Evolutionary conservation across 306 rosid genomes (phyloP), one percentile per base, ranked within the genome.

Genomic region (Purshia tridentata): DNA sequence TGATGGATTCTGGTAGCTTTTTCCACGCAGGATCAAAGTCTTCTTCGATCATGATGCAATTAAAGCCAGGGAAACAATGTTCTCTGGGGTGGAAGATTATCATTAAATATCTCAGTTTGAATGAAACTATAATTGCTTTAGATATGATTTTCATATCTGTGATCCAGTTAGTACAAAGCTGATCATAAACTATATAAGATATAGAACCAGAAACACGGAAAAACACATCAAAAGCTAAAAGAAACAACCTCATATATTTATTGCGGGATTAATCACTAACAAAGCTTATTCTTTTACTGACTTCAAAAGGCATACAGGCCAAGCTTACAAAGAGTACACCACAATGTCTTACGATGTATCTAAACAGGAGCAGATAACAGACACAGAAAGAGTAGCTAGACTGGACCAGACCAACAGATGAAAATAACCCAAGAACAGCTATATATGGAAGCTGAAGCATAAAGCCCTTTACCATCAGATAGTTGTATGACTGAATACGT

Each of bases 251-350:
- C 35, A 29, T 14, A 60, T 60, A 60, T 35, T 60, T 37, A 60
- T 14, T 35, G 45, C 12, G 15, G 19, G 20, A 9, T 12, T 59
- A 59, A 59, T 59, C 15, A 10, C 48, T 62, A 62, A 22, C 16
- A 9, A 44, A 44, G 47, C 47, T 44, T 62, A 2, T 9, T 62
- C 40, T 40, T 15, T 62, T 62, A 40, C 35, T 62, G n/a, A 8
- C 41, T 40, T 62, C 49, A 41, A 19, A 10, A 4, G 67, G 22
- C 67, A 62, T 62, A 62, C 67, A n/a, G n/a, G 67, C 49, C 67
- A 40, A 62, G 46, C 22, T 62, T 42, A 63, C 67, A 59, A 57
- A 58, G 42, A 58, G 64, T 13, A 58, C 42, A 58, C 64, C 64
- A 58, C n/a, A 12, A 4, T 64, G 37, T 64, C 35, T 67, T 16